Evolutionary conservation across 2,329 filamentous ascomycete species (phyloP), one percentile per base, ranked within the genome.

Genomic region (Passalora sequoiae): DNA sequence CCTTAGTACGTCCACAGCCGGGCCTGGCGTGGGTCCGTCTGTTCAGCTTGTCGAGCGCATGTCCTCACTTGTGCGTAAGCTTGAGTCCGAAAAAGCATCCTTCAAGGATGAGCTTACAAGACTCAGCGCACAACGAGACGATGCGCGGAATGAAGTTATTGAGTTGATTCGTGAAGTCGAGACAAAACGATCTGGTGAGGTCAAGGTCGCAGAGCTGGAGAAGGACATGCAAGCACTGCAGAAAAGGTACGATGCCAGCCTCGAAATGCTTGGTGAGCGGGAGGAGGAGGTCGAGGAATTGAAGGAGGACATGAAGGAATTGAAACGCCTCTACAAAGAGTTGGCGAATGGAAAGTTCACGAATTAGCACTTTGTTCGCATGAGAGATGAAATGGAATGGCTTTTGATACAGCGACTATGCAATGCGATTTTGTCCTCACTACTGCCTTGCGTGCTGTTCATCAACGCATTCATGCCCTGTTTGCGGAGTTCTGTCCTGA

Each of bases 201-300:
- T 70, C 40, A 78, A 75, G 46, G 76, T 89, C 0, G 69, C 72
- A 15, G 73, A 76, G 47, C 65, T 96, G 10, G 83, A 94, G 64
- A 69, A 67, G 33, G 78, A 88, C 55, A 70, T 95, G 38, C 69
- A 68, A 20, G 77, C 79, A 30, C 71, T 96, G 52, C 82, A 86
- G 58, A 72, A 79, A 50, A 76, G 91, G 57, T 95, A 97, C 63
- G 82, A 94, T 62, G 92, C 89, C 10, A 94, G 88, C 47, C 72
- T 98, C 40, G 89, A 97, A 69, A 83, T 97, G 80, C 69, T 98
- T 44, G 92, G 92, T 1, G 92, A 98, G 76, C 95, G 95, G 77
- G 95, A 88, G 65, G 92, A 98, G 72, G 72, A 84, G 60, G 89
- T 95, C 2, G 89, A 95, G 61, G 92, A 98, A 72, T 71, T 98